A percentile compares a stretch with the other conserved stretches of the same genome.
Evolutionary conservation across 371 early-diverging fungal genomes (phyloP).

Genomic region (Mortierella sp.): DNA sequence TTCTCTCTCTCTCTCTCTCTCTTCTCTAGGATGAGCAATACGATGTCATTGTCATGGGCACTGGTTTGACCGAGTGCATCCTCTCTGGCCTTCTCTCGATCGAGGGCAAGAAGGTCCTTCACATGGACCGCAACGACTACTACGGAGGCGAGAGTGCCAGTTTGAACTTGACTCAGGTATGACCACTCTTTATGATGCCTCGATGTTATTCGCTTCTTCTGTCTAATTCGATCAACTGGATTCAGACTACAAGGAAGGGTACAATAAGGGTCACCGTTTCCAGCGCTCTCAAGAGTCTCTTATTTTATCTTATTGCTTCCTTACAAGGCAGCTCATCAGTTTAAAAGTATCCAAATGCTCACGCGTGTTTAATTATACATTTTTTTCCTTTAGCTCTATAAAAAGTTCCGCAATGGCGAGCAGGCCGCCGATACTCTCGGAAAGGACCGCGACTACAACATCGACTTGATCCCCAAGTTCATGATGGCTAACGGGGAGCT

Average conservation of each 20-base stretch:
- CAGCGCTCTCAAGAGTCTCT: background rate
- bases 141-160: slow-evolving; percentile 98
- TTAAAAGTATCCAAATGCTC: slow-evolving; percentile 15
- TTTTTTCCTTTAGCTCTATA: slow-evolving; percentile 74
- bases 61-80: slow-evolving; percentile 99
- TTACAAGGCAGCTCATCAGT: slow-evolving; percentile 5
- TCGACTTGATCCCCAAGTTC: slow-evolving; percentile 99
- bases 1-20: background rate
- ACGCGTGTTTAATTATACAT: slow-evolving; percentile 20
- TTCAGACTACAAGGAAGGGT: background rate
- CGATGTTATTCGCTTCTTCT: background rate
- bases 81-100: slow-evolving; percentile 98
- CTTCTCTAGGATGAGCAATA: slow-evolving; percentile 84
- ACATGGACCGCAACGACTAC: slow-evolving; percentile 98
- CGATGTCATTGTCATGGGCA: slow-evolving; percentile 98
- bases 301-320: background rate
- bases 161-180: slow-evolving; percentile 93
- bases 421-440: slow-evolving; percentile 80
- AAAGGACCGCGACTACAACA: slow-evolving; percentile 95
- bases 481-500: slow-evolving; percentile 98
- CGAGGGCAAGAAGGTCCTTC: slow-evolving; percentile 98
- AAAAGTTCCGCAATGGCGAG: slow-evolving; percentile 84
- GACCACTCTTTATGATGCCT: background rate
- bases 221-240: background rate
- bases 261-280: background rate